These are phyloP conservation scores for Eleusine indica DNA, from an alignment of 176 grass and related monocot species.

Conservation along the genomic window DNA sequence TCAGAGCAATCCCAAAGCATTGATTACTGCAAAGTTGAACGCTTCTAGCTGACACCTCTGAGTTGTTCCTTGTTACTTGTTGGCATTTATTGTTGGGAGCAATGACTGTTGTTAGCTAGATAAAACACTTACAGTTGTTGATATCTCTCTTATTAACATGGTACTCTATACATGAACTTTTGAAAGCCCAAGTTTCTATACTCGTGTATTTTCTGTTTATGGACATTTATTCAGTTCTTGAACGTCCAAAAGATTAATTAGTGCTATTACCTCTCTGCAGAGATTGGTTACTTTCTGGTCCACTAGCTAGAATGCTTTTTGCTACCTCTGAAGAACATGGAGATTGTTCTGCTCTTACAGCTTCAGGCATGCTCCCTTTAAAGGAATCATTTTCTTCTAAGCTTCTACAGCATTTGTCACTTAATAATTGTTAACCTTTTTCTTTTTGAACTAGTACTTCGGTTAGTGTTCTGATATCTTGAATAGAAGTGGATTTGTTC, in stretches of 20 bases:
- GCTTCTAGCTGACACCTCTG: background rate
- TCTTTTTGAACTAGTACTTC: background rate
- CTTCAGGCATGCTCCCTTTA: slow-evolving; percentile 70
- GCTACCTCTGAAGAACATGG: slow-evolving; percentile 59
- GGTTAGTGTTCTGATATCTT: background rate
- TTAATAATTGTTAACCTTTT: slow-evolving; percentile 11
- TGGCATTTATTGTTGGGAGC: background rate
- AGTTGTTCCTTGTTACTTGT: background rate
- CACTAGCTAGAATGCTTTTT: slow-evolving; percentile 75
- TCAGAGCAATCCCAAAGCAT: background rate
- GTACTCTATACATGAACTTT: background rate
- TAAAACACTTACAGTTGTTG: background rate
- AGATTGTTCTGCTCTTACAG: slow-evolving; percentile 65
- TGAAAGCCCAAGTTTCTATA: background rate
- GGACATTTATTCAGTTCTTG: background rate
- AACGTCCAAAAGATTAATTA: slow-evolving; percentile 16
- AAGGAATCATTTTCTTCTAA: slow-evolving; percentile 2
- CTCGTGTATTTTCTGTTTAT: slow-evolving; percentile 15
- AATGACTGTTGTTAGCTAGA: background rate
- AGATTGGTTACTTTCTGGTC: slow-evolving; percentile 84
- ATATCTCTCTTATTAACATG: background rate
- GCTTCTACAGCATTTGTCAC: background rate
- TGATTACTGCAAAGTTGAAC: background rate
- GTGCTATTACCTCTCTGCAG: slow-evolving; percentile 46
- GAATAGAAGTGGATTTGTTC: background rate